A percentile compares a stretch with the other conserved stretches of the same genome.
Conservation (phyloP, 2,329 filamentous ascomycete genomes). For the Fusarium sp. region DNA sequence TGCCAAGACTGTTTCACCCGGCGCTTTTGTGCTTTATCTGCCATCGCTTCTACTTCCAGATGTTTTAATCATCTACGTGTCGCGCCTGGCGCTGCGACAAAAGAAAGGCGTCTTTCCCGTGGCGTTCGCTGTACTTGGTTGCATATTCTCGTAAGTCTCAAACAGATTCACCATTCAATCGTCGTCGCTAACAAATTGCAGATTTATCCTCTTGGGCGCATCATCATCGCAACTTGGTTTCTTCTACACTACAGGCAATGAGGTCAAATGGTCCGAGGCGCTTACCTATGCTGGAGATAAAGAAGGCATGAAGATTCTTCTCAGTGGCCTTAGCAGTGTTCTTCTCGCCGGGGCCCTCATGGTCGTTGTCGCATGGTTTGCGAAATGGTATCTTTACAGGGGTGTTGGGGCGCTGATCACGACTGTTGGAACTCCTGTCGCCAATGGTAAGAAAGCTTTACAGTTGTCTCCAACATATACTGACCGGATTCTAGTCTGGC, state of each 20-base stretch:
- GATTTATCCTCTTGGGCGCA: conserved; percentile 49
- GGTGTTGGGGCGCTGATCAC: conserved; percentile 41
- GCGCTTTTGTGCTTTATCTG: conserved; percentile 49
- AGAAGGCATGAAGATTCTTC: conserved; percentile 52
- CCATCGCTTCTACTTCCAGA: conserved; percentile 52
- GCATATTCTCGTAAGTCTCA: conserved; percentile 47
- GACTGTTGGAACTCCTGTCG: conserved; percentile 36
- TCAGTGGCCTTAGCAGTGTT: conserved; percentile 50
- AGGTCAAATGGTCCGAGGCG: conserved; percentile 53
- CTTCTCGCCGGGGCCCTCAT: conserved; percentile 42
- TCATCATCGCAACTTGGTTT: conserved; percentile 54
- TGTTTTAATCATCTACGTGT: conserved; percentile 44
- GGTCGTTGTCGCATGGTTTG: conserved; percentile 45
- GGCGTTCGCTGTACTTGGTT: conserved; percentile 42
- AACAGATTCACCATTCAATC: no score
- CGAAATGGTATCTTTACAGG: conserved; percentile 47
- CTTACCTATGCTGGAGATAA: conserved; percentile 49
- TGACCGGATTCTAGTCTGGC: conserved; percentile 35
- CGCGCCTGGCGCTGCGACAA: conserved; percentile 50
- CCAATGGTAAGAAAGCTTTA: conserved; percentile 36
- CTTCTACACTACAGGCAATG: conserved; percentile 52
- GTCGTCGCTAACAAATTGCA: conserved; percentile 18
- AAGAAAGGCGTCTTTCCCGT: conserved; percentile 47
- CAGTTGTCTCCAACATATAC: neutral
- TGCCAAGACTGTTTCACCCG: conserved; percentile 44